These are phyloP conservation scores for Tolypocladium sp. DNA, from an alignment of 2,329 filamentous ascomycete species.

Conservation along the genomic window DNA sequence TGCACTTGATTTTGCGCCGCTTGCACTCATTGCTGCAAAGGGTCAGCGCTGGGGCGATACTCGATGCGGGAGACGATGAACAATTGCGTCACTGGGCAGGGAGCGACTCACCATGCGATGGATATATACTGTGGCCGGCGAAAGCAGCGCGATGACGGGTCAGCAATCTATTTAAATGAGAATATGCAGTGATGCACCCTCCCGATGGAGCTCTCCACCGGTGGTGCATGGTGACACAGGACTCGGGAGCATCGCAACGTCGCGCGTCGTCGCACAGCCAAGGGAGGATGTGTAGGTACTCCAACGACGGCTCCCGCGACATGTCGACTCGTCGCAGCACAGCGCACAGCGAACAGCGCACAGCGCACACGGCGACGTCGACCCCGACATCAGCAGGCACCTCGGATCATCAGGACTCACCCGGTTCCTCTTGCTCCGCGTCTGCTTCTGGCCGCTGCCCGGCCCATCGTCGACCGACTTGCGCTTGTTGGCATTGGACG, in stretches of 20 bases:
- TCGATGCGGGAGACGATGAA: neutral
- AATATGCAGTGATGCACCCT: neutral
- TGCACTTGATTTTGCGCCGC: constrained; percentile 67
- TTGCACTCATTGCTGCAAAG: constrained; percentile 60
- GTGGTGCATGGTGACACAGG: neutral
- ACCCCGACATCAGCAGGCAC: neutral
- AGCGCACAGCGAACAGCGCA: too few species aligned
- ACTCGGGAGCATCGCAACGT: neutral
- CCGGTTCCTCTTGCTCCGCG: constrained; percentile 51
- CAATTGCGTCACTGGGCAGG: neutral
- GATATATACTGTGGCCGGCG: constrained; percentile 41
- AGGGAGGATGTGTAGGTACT: neutral
- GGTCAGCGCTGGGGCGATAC: neutral
- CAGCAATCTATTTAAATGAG: neutral
- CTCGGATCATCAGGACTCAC: constrained; percentile 25
- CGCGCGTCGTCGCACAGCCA: neutral
- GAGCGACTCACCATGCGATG: constrained; percentile 44
- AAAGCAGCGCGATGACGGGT: neutral
- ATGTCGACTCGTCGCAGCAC: neutral
- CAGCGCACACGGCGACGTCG: neutral
- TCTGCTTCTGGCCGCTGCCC: constrained; percentile 36
- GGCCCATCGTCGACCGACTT: constrained; percentile 32
- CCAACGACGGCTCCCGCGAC: neutral
- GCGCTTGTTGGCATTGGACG: constrained; percentile 23
- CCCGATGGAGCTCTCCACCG: neutral